Evolutionary conservation across 495 filamentous ascomycete genomes (phyloP).

Genomic region (Aspergillus ellipticus): DNA sequence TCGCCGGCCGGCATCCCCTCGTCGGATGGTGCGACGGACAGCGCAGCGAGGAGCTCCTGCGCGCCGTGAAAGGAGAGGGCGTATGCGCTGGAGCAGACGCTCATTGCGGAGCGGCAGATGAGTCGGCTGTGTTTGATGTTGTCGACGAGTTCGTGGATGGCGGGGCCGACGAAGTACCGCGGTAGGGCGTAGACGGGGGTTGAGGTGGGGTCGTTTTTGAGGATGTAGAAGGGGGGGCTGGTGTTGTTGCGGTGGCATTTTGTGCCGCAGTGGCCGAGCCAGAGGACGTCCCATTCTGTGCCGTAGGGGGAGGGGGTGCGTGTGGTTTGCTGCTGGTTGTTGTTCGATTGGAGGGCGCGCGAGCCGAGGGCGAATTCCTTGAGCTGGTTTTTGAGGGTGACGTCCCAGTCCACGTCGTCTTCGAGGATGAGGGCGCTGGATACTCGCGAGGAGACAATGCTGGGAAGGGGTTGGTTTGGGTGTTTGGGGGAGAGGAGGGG

Average conservation of each 20-base stretch:
- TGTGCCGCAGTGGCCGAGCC: conserved; percentile 45
- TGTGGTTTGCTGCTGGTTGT: not conserved
- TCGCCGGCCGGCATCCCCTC: conserved; percentile 1
- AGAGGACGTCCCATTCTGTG: conserved; percentile 50
- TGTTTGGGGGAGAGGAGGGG: not conserved
- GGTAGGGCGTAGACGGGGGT: not conserved
- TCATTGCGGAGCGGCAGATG: not conserved
- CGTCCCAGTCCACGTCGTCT: conserved; percentile 53
- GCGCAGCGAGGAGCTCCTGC: conserved; percentile 37
- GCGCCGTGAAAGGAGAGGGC: conserved; percentile 50
- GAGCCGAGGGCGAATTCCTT: conserved; percentile 33
- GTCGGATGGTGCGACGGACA: conserved; percentile 11
- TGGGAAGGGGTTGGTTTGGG: not conserved
- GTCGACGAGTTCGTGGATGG: not conserved
- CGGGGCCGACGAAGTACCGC: not conserved
- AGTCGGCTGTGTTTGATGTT: conserved; percentile 5
- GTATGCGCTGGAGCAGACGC: conserved; percentile 29
- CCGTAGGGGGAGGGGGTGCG: conserved; percentile 34
- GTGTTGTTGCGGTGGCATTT: conserved; percentile 7
- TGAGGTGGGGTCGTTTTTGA: conserved; percentile 8
- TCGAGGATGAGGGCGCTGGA: conserved; percentile 35
- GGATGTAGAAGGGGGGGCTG: conserved; percentile 11
- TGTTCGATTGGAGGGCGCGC: conserved; percentile 12
- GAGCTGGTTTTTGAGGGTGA: conserved; percentile 43
- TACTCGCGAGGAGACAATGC: not conserved